Evolutionary conservation across 495 filamentous ascomycete genomes (phyloP), one percentile per base, ranked within the genome.

Genomic region (Aspergillus cristatus): DNA sequence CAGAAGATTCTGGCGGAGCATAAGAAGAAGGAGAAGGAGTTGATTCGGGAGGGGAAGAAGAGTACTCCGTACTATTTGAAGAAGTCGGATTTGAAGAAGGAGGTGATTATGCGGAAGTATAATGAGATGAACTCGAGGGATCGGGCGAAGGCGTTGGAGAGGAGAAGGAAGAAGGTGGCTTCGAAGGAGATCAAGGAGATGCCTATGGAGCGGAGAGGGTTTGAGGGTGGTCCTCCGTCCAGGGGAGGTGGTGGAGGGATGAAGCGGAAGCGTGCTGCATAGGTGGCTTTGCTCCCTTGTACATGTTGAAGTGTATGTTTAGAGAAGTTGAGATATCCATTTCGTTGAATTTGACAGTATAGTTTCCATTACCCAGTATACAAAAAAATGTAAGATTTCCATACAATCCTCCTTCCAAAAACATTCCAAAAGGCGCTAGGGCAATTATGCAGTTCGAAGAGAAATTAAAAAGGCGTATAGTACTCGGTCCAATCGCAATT

Each of bases 51-150:
- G 62, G 91, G 91, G 15, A 95, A 97, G 76, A 79, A 78, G 69
- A 91, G 89, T 69, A 76, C 70, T 57, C 89, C 90, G 5, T 98
- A 88, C 54, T 94, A 82, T 55, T 65, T 96, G 45, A 97, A 97
- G 74, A 78, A 82, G 61, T 78, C 75, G 41, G 88, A 95, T 62
- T 71, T 87, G 62, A 94, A 93, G 77, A 87, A 87, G 63, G 60
- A 78, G 55, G 67, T 86, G 18, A 61, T 94, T 41, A 58, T 84
- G 43, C 80, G 94, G 50, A 78, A 81, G 57, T 96, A 82, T 50
- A 67, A 75, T 43, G 75, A 72, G 38, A 76, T 97, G 75, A 86
- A 81, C 64, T 79, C 79, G 34, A 80, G 78, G 62, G 78, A 96
- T 58, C 71, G 86, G 30, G 80, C 87, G 26, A 81, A 76, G 58